Percentiles rank a stretch among this genome's conserved stretches.
Conservation (phyloP, 192 early-diverging fungal genomes). For the Geranomyces michiganensis region DNA sequence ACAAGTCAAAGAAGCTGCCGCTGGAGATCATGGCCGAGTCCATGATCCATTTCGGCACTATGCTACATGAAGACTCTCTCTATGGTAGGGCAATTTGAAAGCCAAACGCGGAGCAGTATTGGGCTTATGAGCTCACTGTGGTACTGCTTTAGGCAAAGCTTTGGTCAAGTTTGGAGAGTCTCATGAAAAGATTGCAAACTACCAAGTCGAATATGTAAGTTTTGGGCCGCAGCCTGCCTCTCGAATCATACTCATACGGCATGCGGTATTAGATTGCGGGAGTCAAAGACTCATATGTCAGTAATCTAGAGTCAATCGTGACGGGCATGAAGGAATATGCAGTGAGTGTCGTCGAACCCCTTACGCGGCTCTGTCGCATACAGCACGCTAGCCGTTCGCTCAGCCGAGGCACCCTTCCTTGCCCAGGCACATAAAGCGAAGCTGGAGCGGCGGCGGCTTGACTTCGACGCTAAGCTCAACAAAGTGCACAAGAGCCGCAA, state of each 20-base stretch:
- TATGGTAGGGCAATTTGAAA: conserved; percentile 35
- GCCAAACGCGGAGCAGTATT: background rate
- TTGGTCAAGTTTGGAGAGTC: conserved; percentile 54
- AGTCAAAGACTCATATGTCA: conserved; percentile 59
- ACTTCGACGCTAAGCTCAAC: conserved; percentile 90
- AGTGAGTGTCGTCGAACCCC: conserved; percentile 27
- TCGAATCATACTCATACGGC: background rate
- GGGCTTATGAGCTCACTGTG: background rate
- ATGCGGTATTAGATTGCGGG: conserved; percentile 36
- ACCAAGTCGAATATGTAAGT: conserved; percentile 53
- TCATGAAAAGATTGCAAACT: conserved; percentile 48
- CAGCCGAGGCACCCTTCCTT: too few relatives aligned
- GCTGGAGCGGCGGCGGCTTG: conserved; percentile 82
- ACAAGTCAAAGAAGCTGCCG: conserved; percentile 64
- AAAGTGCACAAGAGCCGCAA: conserved; percentile 91
- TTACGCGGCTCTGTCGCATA: too few relatives aligned
- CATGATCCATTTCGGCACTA: conserved; percentile 64
- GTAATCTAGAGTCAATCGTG: conserved; percentile 43
- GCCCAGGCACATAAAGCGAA: conserved; percentile 74
- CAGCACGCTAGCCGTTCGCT: too few relatives aligned
- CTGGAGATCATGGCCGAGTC: conserved; percentile 66
- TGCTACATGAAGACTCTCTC: conserved; percentile 40
- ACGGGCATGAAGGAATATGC: conserved; percentile 54
- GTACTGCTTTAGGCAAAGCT: conserved; percentile 43
- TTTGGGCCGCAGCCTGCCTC: background rate